phyloP scores from a whole-genome alignment of 345 rosid genomes.

The Noccaea bulbosa region DNA sequence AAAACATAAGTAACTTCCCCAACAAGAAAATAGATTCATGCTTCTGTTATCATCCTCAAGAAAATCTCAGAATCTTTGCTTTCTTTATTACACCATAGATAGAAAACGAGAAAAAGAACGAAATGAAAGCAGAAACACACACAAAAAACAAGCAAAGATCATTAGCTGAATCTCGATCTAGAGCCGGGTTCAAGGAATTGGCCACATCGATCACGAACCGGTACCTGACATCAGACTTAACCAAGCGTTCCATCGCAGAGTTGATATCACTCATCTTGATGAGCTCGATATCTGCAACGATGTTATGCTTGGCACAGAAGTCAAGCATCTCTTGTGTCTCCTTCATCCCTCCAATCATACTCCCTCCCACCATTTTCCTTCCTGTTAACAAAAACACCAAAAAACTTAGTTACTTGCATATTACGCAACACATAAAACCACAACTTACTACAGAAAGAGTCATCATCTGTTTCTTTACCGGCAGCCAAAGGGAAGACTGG shows the following conservation, averaged over 20 bases:
- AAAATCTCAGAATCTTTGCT: not conserved
- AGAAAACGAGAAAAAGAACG: not conserved
- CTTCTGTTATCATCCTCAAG: not conserved
- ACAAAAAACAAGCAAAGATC: not conserved
- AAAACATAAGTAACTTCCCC: no score
- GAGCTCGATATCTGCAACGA: slow-evolving; percentile 59
- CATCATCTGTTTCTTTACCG: slow-evolving; percentile 47
- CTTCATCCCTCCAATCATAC: slow-evolving; percentile 54
- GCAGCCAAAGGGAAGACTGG: slow-evolving; percentile 67
- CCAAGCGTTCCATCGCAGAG: slow-evolving; percentile 53
- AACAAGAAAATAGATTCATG: not conserved
- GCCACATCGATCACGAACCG: slow-evolving; percentile 65
- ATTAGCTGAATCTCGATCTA: not conserved
- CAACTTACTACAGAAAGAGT: not conserved
- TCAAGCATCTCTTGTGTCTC: slow-evolving; percentile 65
- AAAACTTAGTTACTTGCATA: not conserved
- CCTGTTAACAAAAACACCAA: slow-evolving; percentile 39
- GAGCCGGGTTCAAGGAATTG: slow-evolving; percentile 35
- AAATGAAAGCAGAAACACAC: not conserved
- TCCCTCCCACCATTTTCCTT: slow-evolving; percentile 57
- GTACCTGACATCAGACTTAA: slow-evolving; percentile 56
- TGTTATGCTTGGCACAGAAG: slow-evolving; percentile 56
- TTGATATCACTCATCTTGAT: slow-evolving; percentile 56
- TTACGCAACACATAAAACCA: not conserved
- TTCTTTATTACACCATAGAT: slow-evolving; percentile 9